A percentile compares a stretch with the other conserved stretches of the same genome.
These are phyloP conservation scores for Hypoxylon sp. DNA, from an alignment of 2,329 filamentous ascomycete species.

Conservation along the genomic window DNA sequence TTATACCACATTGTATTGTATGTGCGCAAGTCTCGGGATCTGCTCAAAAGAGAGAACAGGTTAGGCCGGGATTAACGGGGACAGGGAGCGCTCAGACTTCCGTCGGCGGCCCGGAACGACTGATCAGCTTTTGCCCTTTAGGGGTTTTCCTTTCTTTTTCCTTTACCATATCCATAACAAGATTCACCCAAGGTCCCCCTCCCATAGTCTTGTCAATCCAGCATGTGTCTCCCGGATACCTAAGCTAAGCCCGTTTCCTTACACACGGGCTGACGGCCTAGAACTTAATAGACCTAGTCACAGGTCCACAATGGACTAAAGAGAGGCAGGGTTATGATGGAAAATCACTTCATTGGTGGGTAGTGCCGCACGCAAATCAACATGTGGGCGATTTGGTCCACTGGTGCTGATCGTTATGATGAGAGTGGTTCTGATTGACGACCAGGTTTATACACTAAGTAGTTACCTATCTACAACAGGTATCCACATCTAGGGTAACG, in stretches of 20 bases:
- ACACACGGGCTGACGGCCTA: slow-evolving; percentile 31
- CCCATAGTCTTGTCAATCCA: slow-evolving; percentile 11
- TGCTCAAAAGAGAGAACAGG: slow-evolving; percentile 8
- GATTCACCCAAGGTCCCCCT: neutral
- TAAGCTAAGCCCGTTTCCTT: slow-evolving; percentile 13
- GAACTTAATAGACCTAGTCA: slow-evolving; percentile 25
- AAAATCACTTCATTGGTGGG: slow-evolving; percentile 16
- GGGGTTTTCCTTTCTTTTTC: neutral
- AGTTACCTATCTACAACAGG: neutral
- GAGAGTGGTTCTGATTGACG: slow-evolving; percentile 21
- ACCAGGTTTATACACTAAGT: neutral
- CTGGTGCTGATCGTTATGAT: slow-evolving; percentile 28
- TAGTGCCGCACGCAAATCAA: slow-evolving; percentile 13
- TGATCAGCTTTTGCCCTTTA: slow-evolving; percentile 16
- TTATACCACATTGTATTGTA: neutral
- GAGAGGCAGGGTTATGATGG: neutral
- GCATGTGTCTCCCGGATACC: neutral
- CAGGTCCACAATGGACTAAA: slow-evolving; percentile 16
- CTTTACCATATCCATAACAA: neutral
- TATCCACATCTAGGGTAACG: slow-evolving; percentile 27
- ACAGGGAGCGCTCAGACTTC: slow-evolving; percentile 24
- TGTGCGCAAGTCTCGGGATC: slow-evolving; percentile 8
- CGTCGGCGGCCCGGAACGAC: slow-evolving; percentile 21
- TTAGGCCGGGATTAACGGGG: slow-evolving; percentile 17
- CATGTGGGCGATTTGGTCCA: slow-evolving; percentile 3